A percentile compares a stretch with the other conserved stretches of the same genome.
Conservation (phyloP, 495 filamentous ascomycete genomes). For the Podospora australis region DNA sequence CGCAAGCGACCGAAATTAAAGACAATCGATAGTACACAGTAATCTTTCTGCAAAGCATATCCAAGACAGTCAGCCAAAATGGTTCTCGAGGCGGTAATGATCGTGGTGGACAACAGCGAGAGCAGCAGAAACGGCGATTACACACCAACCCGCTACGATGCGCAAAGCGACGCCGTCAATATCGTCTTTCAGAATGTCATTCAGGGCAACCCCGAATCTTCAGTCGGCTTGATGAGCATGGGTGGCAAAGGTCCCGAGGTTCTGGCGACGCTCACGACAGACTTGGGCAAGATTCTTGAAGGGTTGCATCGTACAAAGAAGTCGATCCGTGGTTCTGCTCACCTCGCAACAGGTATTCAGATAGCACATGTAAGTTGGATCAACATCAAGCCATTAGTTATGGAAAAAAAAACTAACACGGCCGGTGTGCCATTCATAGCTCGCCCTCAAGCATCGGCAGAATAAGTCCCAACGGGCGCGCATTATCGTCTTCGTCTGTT, state of each 20-base stretch:
- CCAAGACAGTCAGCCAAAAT: constrained; percentile 35
- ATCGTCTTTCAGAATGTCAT: constrained; percentile 93
- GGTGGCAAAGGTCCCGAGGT: constrained; percentile 95
- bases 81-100: constrained; percentile 60
- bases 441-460: constrained; percentile 96
- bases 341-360: constrained; percentile 88
- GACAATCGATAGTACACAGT: too few species aligned
- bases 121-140: constrained; percentile 97
- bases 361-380: constrained; percentile 80
- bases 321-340: constrained; percentile 82
- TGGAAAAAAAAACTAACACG: neutral
- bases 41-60: neutral
- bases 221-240: constrained; percentile 98
- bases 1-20: too few species aligned
- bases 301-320: constrained; percentile 93
- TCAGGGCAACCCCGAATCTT: constrained; percentile 89
- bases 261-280: constrained; percentile 87
- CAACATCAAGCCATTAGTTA: too few species aligned
- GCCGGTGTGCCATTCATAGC: constrained; percentile 39
- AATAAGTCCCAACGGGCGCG: constrained; percentile 93
- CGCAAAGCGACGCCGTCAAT: constrained; percentile 88
- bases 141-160: constrained; percentile 86
- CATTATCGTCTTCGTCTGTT: constrained; percentile 93
- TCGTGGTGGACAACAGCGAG: constrained; percentile 93
- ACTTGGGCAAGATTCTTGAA: constrained; percentile 89